These are phyloP conservation scores for Canna indica DNA, from an alignment of 176 grass and related monocot genomes.

Conservation along the genomic window DNA sequence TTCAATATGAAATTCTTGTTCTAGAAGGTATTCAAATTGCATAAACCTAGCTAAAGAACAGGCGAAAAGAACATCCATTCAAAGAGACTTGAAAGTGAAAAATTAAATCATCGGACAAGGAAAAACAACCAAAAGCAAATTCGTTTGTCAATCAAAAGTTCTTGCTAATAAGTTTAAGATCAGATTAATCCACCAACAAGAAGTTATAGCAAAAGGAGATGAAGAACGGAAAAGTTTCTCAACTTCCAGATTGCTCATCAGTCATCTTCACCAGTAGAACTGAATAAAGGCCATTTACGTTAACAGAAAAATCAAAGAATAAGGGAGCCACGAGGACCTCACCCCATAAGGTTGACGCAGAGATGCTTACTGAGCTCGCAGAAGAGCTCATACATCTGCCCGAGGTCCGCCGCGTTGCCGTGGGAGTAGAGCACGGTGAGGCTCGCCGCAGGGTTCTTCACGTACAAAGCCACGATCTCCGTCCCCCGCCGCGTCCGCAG, in stretches of 20 bases:
- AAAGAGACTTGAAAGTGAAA: not conserved
- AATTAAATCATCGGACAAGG: not conserved
- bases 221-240: not conserved
- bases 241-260: not conserved
- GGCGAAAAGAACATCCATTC: not conserved
- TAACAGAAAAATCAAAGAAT: not conserved
- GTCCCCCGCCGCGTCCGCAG: constrained; percentile 63
- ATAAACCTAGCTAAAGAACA: not conserved
- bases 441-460: constrained; percentile 52
- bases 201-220: not conserved
- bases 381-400: constrained; percentile 94
- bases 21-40: not conserved
- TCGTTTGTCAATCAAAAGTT: not conserved
- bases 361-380: constrained; percentile 80
- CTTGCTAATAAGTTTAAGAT: not conserved
- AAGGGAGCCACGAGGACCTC: not conserved
- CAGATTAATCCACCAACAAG: not conserved
- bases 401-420: constrained; percentile 89
- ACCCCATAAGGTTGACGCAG: constrained; percentile 93
- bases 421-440: constrained; percentile 96
- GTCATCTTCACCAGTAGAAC: not conserved
- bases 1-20: not conserved
- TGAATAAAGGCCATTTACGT: not conserved
- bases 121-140: not conserved
- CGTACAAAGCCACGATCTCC: constrained; percentile 74